phyloP scores from a whole-genome alignment of 495 filamentous ascomycete genomes.

The Usnea hakonensis region DNA sequence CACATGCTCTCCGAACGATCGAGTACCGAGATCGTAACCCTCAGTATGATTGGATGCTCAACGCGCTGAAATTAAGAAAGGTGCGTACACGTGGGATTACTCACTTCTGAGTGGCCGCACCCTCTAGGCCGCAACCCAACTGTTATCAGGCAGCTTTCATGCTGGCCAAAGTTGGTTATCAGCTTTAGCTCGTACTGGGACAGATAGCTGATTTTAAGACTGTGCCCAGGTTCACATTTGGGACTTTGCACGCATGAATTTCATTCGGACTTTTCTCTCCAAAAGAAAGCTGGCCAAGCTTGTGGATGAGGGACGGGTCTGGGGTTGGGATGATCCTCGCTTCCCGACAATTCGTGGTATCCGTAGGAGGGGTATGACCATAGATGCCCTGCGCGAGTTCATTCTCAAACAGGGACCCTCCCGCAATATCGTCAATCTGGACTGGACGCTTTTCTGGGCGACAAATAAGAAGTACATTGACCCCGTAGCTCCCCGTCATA shows the following conservation, averaged over 20 bases:
- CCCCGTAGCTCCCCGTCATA: constrained; percentile 77
- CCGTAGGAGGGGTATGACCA: constrained; percentile 81
- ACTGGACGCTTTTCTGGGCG: constrained; percentile 90
- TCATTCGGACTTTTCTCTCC: constrained; percentile 79
- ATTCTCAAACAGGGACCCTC: constrained; percentile 88
- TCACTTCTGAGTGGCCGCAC: not conserved
- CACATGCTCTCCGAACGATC: constrained; percentile 88
- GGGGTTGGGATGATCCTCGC: constrained; percentile 93
- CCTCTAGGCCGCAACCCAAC: not conserved
- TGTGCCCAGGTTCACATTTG: constrained; percentile 56
- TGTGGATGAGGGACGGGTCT: constrained; percentile 76
- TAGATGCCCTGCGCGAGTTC: constrained; percentile 80
- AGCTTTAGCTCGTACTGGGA: not conserved
- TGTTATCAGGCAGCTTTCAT: too few species aligned
- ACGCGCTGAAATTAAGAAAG: constrained; percentile 72
- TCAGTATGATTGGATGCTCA: constrained; percentile 94
- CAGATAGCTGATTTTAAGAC: not conserved
- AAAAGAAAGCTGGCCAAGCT: constrained; percentile 95
- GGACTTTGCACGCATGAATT: constrained; percentile 97
- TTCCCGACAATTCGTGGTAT: constrained; percentile 92
- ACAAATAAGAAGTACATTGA: constrained; percentile 95
- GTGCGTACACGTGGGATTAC: constrained; percentile 35
- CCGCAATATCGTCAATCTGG: constrained; percentile 79
- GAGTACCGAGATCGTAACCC: constrained; percentile 97
- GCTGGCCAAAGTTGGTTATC: not conserved